These are phyloP conservation scores for Geosmithia putterillii DNA, from an alignment of 2,329 filamentous ascomycete species.

Conservation along the genomic window DNA sequence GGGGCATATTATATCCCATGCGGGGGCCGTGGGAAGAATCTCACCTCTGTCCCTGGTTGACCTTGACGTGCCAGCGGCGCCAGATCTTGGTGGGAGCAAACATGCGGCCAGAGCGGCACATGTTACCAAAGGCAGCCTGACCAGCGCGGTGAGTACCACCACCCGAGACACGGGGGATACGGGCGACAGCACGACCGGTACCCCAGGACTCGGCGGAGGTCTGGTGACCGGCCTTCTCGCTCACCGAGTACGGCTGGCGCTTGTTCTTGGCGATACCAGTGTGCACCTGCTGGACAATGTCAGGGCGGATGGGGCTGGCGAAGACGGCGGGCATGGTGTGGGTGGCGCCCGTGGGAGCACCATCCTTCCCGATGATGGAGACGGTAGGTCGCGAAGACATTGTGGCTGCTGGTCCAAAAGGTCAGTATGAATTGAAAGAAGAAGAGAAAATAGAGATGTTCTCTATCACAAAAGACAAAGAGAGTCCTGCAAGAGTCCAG, in stretches of 20 bases:
- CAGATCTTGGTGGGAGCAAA: constrained; percentile 99
- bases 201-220: constrained; percentile 99
- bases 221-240: constrained; percentile 99
- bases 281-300: constrained; percentile 99
- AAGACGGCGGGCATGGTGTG: constrained; percentile 94
- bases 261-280: constrained; percentile 99
- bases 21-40: constrained; percentile 19
- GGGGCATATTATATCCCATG: too few relatives aligned
- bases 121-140: constrained; percentile 99
- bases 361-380: constrained; percentile 93
- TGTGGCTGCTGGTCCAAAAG: constrained; percentile 27
- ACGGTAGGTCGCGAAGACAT: constrained; percentile 98
- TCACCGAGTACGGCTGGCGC: constrained; percentile 97
- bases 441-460: not conserved
- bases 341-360: constrained; percentile 78
- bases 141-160: constrained; percentile 99
- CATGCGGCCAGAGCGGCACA: constrained; percentile 99
- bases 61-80: constrained; percentile 99
- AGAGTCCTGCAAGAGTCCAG: too few relatives aligned
- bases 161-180: constrained; percentile 99
- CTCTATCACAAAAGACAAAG: not conserved
- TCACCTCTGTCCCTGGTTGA: constrained; percentile 97
- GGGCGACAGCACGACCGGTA: constrained; percentile 98
- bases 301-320: constrained; percentile 90
- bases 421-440: not conserved